Percentiles rank a stretch among this genome's conserved stretches.
phyloP scores from a whole-genome alignment of 75 land plant genomes.

The Azolla pinnata region DNA sequence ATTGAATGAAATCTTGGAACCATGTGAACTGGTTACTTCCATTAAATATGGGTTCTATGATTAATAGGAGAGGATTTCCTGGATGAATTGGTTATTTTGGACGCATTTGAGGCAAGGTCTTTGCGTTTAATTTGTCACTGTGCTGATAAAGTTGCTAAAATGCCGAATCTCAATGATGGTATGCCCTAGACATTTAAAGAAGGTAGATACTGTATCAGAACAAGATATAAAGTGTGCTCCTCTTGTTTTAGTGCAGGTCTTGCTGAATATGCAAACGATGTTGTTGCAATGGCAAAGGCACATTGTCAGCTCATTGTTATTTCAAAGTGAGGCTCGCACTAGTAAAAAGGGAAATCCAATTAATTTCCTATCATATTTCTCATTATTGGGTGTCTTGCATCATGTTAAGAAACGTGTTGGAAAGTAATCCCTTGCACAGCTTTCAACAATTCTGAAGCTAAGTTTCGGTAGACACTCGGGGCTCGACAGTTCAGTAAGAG shows the following conservation, averaged over 20 bases:
- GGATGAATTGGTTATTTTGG: not conserved
- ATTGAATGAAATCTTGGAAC: no score
- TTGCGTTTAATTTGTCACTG: not conserved
- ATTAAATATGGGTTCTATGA: no score
- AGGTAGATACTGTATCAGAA: not conserved
- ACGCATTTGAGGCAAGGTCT: conserved; percentile 10
- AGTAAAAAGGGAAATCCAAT: no score
- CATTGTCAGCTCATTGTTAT: conserved; percentile 16
- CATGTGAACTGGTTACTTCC: no score
- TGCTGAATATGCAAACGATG: conserved; percentile 8
- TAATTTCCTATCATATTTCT: no score
- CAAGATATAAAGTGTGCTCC: not conserved
- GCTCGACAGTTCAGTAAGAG: not conserved
- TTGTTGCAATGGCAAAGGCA: conserved; percentile 10
- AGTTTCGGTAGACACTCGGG: not conserved
- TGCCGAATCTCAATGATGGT: conserved; percentile 1
- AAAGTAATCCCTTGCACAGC: no score
- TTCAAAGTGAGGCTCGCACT: conserved; percentile 12
- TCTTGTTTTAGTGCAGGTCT: conserved; percentile 4
- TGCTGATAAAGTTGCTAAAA: not conserved
- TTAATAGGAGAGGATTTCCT: conserved; percentile 9
- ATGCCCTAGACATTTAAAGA: not conserved
- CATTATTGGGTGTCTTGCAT: no score
- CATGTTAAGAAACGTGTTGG: no score
- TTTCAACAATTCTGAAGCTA: no score